Base-by-base conservation (phyloP, 495 filamentous ascomycete genomes). In the Jackrogersella minutella region DNA sequence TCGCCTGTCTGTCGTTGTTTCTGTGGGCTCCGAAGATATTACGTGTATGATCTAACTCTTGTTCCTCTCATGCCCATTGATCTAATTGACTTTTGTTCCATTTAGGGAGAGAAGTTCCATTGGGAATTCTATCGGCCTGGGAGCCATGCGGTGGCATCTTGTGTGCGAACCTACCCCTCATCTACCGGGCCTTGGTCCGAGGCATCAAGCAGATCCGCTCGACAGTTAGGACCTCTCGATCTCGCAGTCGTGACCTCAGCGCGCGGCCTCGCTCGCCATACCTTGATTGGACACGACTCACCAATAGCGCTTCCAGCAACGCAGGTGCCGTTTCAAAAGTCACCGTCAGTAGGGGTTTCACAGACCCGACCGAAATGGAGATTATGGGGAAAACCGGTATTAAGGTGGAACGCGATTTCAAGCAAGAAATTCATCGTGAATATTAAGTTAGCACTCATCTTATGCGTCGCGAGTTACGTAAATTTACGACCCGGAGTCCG, bases 91-190 rank as follows among this genome's bases (percentile, higher is more conserved):
- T 7, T 17, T 14, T 8, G 30, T 41, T 50, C 24, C n/a, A 3
- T 16, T 6, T 44, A 79, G 77, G 78, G 78, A 55, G 50, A 13
- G 74, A 74, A 52, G 79, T 78, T 41, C 73, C 79, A 6, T 67
- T 81, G 7, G 77, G 76, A 14, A 79, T 80, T 5, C 69, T 79
- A 40, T 79, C 77, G 5, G 77, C 72, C 24, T 81, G 72, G 61
- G 80, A 82, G 46, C 78, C 80, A 1, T 77, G 80, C 19, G 78
- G 79, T 24, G 78, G 74, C 2, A 79, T 82, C 50, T 68, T 82
- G 26, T 79, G 79, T 62, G 79, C 77, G 11, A 82, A 82, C 63
- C 62, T 82, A 1, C 80, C 80, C 0, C 60, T 77, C 6, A 72
- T 77, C 3, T 79, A 72, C 28, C 49, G 55, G 21, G 24, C 40